Evolutionary conservation across 257 asterid genomes (phyloP), one percentile per base, ranked within the genome.

Genomic region (Solanum chilense): DNA sequence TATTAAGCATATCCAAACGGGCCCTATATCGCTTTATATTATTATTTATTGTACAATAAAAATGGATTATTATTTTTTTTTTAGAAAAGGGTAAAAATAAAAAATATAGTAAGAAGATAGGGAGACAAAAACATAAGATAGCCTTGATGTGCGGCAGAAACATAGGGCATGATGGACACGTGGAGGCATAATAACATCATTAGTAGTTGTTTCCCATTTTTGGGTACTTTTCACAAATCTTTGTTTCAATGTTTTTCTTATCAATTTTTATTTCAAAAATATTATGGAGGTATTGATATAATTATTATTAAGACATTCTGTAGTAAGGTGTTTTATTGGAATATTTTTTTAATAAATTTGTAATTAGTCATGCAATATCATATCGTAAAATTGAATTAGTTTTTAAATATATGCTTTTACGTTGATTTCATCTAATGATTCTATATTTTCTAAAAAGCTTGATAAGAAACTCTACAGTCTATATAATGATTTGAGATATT

Each of bases 71-170:
- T 31, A 31, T 52, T 52, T 56, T 2, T 7, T 56, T 56, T 7
- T 18, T 18, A 18, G 25, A 20, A 56, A 18, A 56, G 1, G 64
- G 64, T 56, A 7, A 56, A 56, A 56, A 16, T 5, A 15, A 16
- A 52, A 52, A 5, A 2, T 14, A 4, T 13, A 20, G n/a, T 6
- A 14, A 49, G 58, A 85, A 23, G 83, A 64, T 52, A 66, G 86
- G 86, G 81, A 20, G 47, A 49, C 82, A 71, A 84, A 33, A 62
- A 64, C 37, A 8, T 47, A 25, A 49, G 70, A 45, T 41, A 49
- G 80, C 87, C 83, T 87, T 70, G 86, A 85, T 58, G 56, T 69
- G 69, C 88, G 88, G 88, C 87, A 69, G 37, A 81, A 87, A 85
- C 49, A 44, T 16, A 33, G 87, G 70, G 62, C 10, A 49, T 76